Conservation (phyloP, 176 grass and related monocot species). For the Eragrostis curvula region DNA sequence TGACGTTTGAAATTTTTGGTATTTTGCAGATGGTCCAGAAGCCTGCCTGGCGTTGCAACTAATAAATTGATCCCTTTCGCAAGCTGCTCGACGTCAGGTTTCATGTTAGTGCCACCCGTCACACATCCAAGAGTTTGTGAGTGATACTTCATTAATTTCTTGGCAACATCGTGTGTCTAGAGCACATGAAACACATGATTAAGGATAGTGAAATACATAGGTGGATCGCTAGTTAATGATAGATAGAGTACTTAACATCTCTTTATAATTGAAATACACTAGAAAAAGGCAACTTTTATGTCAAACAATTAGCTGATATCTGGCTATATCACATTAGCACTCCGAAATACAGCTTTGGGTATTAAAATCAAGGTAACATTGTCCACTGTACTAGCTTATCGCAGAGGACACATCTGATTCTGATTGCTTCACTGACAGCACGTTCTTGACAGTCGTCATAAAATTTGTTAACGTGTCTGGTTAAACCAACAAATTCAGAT, state of each 20-base stretch:
- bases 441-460: neutral
- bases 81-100: constrained; percentile 67
- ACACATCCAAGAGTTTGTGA: constrained; percentile 83
- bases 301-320: neutral
- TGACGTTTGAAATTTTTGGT: constrained; percentile 76
- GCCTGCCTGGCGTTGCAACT: constrained; percentile 84
- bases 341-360: no score
- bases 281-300: neutral
- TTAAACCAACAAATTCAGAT: neutral
- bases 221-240: no score
- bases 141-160: constrained; percentile 89
- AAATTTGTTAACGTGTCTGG: neutral
- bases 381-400: neutral
- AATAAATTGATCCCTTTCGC: constrained; percentile 79
- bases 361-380: no score
- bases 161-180: constrained; percentile 83
- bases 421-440: neutral
- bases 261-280: no score
- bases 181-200: constrained; percentile 13
- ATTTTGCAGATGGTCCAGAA: constrained; percentile 89
- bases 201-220: neutral
- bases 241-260: no score
- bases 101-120: constrained; percentile 70
- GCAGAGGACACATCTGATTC: neutral
- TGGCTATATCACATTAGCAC: neutral